Evolutionary conservation across 2,329 filamentous ascomycete species (phyloP), one percentile per base, ranked within the genome.

Genomic region (Stemphylium beticola): DNA sequence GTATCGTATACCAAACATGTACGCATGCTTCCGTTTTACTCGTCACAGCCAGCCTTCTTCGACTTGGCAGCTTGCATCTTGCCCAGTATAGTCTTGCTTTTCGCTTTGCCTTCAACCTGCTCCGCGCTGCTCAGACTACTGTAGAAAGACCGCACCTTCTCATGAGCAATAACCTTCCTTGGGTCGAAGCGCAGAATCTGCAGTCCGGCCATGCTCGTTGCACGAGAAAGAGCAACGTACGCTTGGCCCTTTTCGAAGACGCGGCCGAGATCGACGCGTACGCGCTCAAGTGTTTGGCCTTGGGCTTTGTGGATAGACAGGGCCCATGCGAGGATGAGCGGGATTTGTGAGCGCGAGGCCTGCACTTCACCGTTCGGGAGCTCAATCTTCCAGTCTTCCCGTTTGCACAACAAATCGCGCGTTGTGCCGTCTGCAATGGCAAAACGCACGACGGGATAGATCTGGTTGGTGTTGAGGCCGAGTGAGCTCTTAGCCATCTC

Each of bases 231-330:
- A 46, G 95, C 95, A 46, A 99, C 95, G 71, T 99, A 99, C 5
- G 95, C 95, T 75, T 99, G 95, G 0, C 95, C 95, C 75, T 96
- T 97, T 74, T 99, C 95, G 67, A 99, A 99, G 1, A 96, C 91
- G 58, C 86, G 89, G 26, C 92, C 90, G 0, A 99, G 82, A 72
- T 99, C 92, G 22, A 99, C 95, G 71, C 96, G 96, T 55, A 99
- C 95, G 45, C 93, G 84, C 69, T 96, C 92, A 22, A 97, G 79
- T 1, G 93, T 98, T 74, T 98, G 93, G 1, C 93, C 93, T 73
- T 98, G 93, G 0, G 95, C 95, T 77, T 99, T 99, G 80, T 99
- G 95, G 55, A 99, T 99, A 1, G 92, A 96, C 17, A 99, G 79
- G 2, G 95, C 95, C 95, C 95, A 99, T 0, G 95, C 95, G 26